phyloP scores from a whole-genome alignment of 352 stramenopile genomes.

The Phytophthora europaea region DNA sequence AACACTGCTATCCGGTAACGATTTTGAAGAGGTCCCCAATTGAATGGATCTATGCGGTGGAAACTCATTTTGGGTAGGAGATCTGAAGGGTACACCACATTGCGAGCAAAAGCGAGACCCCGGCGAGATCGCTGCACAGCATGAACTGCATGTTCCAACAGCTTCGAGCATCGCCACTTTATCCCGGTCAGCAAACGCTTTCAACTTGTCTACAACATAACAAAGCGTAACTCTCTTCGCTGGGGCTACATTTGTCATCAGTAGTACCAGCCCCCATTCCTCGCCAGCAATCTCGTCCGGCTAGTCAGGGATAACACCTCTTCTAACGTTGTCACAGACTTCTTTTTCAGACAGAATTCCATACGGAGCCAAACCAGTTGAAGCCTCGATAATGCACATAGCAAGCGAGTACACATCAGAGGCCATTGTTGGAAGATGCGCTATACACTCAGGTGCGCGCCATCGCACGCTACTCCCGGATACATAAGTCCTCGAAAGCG shows the following conservation, averaged over 20 bases:
- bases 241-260: too few relatives aligned
- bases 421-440: slow-evolving; percentile 8
- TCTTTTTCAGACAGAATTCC: background rate
- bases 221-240: background rate
- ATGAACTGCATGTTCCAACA: background rate
- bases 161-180: background rate
- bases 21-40: background rate
- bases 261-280: background rate
- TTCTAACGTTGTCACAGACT: background rate
- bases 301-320: background rate
- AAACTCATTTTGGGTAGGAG: background rate
- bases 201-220: background rate
- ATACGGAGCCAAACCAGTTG: background rate
- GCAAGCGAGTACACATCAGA: slow-evolving; percentile 41
- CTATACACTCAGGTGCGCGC: slow-evolving; percentile 1
- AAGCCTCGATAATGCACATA: slow-evolving; percentile 45
- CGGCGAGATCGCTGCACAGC: background rate
- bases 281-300: background rate
- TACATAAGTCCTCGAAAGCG: background rate
- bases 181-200: background rate
- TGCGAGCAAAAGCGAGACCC: background rate
- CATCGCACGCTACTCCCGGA: slow-evolving; percentile 17
- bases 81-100: background rate
- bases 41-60: background rate
- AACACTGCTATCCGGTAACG: background rate